Base-by-base conservation (phyloP, 495 filamentous ascomycete genomes). In the Chaetomium tenue region DNA sequence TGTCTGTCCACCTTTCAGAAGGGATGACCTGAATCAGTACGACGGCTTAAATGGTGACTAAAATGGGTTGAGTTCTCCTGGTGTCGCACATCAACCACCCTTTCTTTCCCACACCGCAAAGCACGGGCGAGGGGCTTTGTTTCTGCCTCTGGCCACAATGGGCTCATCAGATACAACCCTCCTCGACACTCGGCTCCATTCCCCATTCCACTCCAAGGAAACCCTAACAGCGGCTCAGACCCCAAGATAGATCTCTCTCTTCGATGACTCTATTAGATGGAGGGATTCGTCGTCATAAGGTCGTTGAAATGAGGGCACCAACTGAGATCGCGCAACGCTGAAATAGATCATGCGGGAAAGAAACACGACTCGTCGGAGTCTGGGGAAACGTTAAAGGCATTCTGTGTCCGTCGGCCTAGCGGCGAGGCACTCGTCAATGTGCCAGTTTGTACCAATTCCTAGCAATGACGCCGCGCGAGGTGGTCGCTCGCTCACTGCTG, bases 301-400 rank as follows among this genome's bases (percentile, higher is more conserved):
- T 61, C 48, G 48, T 61, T 44, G 22, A 30, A 52, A 61, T 61
- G 46, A 37, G 33, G 33, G 9, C 47, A 39, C 12, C 39, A 62
- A 48, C 50, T 47, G 22, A 42, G 60, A 47, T 16, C 13, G 0
- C 25, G 39, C 3, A 52, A 9, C 20, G 48, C 51, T 53, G 40
- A 47, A 51, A 55, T 18, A 11, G 52, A 55, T n/a, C 28, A 51
- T 33, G 26, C 7, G 52, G 22, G 33, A 42, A 57, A 40, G 7
- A 42, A 50, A 66, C 1, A 52, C 11, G 42, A 48, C 22, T 30
- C 20, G 13, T 30, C 18, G 7, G 50, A 52, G 50, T 52, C 50
- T 44, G 40, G n/a, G 13, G 23, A 62, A 55, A 44, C 40, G 40
- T 56, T 63, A 42, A 12, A 54, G 52, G 51, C 60, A 63, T 63